These are phyloP conservation scores for Rhizopogon sp. DNA, from an alignment of 768 basidiomycete species.

Conservation along the genomic window DNA sequence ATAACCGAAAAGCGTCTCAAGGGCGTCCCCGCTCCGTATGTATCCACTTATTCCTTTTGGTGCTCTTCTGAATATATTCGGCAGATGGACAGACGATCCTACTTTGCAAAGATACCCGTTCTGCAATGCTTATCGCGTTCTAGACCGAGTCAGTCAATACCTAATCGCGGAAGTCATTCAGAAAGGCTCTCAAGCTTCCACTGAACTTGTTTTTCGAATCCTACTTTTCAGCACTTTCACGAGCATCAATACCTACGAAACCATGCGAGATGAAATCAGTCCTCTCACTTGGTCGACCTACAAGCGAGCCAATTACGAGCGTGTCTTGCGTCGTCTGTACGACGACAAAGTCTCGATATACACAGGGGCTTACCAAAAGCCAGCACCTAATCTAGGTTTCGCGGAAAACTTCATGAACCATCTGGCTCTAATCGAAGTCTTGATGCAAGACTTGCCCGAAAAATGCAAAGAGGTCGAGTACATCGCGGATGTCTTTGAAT, in stretches of 20 bases:
- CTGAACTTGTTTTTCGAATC: constrained; percentile 69
- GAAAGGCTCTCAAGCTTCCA: constrained; percentile 53
- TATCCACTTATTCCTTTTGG: constrained; percentile 4
- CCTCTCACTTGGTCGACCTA: constrained; percentile 60
- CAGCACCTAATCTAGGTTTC: constrained; percentile 52
- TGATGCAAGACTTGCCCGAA: constrained; percentile 55
- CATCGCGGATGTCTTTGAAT: constrained; percentile 60
- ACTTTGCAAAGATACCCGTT: constrained; percentile 55
- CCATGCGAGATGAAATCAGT: constrained; percentile 46
- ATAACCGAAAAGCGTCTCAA: constrained; percentile 51
- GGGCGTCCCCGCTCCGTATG: constrained; percentile 49
- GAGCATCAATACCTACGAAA: constrained; percentile 67
- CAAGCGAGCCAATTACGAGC: constrained; percentile 45
- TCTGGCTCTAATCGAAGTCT: constrained; percentile 50
- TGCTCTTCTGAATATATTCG: not conserved
- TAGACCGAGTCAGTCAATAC: constrained; percentile 68
- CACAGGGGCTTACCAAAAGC: constrained; percentile 67
- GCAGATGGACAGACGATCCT: constrained; percentile 65
- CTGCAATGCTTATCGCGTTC: constrained; percentile 72
- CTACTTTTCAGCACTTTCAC: constrained; percentile 70
- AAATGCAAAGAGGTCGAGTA: constrained; percentile 46
- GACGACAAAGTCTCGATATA: constrained; percentile 46
- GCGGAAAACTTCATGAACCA: constrained; percentile 52
- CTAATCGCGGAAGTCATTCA: constrained; percentile 65
- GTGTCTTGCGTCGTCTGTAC: constrained; percentile 42